Evolutionary conservation across 2,329 filamentous ascomycete species (phyloP).

Genomic region (Furcasterigmium furcatum): DNA sequence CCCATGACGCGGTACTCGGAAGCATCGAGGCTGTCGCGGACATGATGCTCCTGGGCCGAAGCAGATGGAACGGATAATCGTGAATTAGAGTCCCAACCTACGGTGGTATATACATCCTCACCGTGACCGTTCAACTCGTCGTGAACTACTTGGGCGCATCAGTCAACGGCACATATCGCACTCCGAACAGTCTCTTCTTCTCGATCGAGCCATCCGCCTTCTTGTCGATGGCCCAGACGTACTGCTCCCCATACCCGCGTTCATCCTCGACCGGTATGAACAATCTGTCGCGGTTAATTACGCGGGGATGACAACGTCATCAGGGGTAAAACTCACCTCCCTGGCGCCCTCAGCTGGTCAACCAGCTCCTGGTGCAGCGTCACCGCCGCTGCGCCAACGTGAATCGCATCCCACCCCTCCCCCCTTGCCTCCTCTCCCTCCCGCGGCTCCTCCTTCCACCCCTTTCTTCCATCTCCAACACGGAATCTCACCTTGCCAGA

Average conservation of each 20-base stretch:
- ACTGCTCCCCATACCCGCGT: conserved; percentile 45
- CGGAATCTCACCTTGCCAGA: conserved; percentile 68
- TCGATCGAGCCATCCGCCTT: conserved; percentile 58
- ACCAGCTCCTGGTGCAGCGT: conserved; percentile 70
- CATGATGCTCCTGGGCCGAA: too few relatives aligned
- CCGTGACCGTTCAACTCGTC: not conserved
- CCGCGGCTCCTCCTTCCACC: conserved; percentile 51
- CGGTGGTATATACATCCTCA: too few relatives aligned
- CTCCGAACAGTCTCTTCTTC: conserved; percentile 63
- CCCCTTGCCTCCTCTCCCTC: conserved; percentile 43
- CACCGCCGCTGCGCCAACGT: conserved; percentile 84
- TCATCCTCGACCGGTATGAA: conserved; percentile 72
- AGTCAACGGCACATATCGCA: conserved; percentile 75
- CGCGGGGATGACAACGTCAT: too few relatives aligned
- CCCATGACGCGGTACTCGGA: conserved; percentile 3
- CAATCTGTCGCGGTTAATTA: conserved; percentile 51
- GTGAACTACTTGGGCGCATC: conserved; percentile 59
- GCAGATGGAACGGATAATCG: too few relatives aligned
- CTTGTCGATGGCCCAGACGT: conserved; percentile 75
- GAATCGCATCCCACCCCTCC: conserved; percentile 82
- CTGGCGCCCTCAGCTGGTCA: conserved; percentile 74
- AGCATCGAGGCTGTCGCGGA: conserved; percentile 1
- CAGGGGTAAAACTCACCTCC: conserved; percentile 43
- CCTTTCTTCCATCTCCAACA: conserved; percentile 69
- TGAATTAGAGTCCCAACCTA: too few relatives aligned